Evolutionary conservation across 2,329 filamentous ascomycete genomes (phyloP).

Genomic region (Phialophora tarda): DNA sequence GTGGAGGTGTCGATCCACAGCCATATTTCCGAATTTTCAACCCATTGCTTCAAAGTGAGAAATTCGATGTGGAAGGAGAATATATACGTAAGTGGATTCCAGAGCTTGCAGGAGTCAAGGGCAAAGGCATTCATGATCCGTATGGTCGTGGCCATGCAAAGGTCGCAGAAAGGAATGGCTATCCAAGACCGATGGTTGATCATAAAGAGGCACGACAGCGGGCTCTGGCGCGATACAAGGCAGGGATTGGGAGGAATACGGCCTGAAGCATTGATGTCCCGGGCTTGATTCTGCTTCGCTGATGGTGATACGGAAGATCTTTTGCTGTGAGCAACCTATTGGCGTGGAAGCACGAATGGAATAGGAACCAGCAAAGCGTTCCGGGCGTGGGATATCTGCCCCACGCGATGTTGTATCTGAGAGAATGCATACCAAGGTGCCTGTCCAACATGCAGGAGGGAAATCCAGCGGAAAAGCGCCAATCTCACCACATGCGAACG

Average conservation of each 20-base stretch:
- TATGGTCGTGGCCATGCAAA: constrained; percentile 68
- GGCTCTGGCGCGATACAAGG: constrained; percentile 73
- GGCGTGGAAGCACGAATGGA: no score
- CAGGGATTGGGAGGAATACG: constrained; percentile 55
- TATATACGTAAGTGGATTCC: constrained; percentile 85
- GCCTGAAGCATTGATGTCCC: not conserved
- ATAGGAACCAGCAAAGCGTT: no score
- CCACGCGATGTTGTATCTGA: not conserved
- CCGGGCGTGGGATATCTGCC: no score
- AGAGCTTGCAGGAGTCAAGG: constrained; percentile 62
- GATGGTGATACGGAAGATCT: no score
- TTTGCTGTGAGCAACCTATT: no score
- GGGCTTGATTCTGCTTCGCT: not conserved
- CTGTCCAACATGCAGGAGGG: not conserved
- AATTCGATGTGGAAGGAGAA: constrained; percentile 76
- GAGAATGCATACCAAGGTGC: not conserved
- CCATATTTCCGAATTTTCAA: constrained; percentile 94
- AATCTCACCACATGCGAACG: not conserved
- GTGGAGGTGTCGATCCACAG: constrained; percentile 79
- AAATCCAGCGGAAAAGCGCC: not conserved
- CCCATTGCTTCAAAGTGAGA: constrained; percentile 81
- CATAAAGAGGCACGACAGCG: constrained; percentile 72
- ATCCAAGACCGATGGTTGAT: constrained; percentile 75
- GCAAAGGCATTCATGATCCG: constrained; percentile 78
- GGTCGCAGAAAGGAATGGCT: constrained; percentile 69